Percentiles rank a stretch among this genome's conserved stretches.
phyloP scores from a whole-genome alignment of 306 rosid species.

The Trifolium dubium region DNA sequence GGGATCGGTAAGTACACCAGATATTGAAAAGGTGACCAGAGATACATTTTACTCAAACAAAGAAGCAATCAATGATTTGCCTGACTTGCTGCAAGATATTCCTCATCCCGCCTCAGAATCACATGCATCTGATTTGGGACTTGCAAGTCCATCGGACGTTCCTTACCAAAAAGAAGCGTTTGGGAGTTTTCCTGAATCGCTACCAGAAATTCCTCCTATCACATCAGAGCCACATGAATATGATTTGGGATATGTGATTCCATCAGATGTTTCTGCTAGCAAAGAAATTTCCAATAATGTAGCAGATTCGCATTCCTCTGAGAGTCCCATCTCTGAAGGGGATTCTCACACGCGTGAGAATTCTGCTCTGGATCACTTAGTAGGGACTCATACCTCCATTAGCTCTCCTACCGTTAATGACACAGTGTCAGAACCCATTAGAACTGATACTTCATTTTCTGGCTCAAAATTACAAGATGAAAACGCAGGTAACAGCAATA shows the following conservation, averaged over 20 bases:
- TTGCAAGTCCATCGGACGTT: constrained; percentile 29
- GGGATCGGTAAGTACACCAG: constrained; percentile 12
- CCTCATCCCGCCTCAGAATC: constrained; percentile 36
- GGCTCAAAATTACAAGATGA: constrained; percentile 49
- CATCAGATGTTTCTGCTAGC: constrained; percentile 38
- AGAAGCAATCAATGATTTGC: constrained; percentile 41
- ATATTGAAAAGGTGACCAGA: constrained; percentile 39
- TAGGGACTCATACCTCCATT: constrained; percentile 27
- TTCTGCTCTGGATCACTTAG: constrained; percentile 47
- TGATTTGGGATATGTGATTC: constrained; percentile 22
- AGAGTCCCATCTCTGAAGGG: constrained; percentile 41
- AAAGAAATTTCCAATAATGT: constrained; percentile 34
- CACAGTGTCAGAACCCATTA: constrained; percentile 49
- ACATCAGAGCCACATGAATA: constrained; percentile 34
- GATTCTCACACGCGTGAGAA: constrained; percentile 40
- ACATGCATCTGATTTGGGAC: constrained; percentile 27
- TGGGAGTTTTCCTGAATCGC: constrained; percentile 35
- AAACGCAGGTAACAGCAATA: constrained; percentile 44
- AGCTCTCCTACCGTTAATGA: constrained; percentile 37
- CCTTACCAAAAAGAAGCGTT: constrained; percentile 38
- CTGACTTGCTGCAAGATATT: constrained; percentile 39
- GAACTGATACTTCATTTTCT: constrained; percentile 40
- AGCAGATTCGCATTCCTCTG: constrained; percentile 40
- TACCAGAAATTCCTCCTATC: constrained; percentile 42
- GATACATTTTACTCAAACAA: constrained; percentile 47